A percentile compares a stretch with the other conserved stretches of the same genome.
Conservation (phyloP, 2,329 filamentous ascomycete species). For the Simplicillium aogashimaense region DNA sequence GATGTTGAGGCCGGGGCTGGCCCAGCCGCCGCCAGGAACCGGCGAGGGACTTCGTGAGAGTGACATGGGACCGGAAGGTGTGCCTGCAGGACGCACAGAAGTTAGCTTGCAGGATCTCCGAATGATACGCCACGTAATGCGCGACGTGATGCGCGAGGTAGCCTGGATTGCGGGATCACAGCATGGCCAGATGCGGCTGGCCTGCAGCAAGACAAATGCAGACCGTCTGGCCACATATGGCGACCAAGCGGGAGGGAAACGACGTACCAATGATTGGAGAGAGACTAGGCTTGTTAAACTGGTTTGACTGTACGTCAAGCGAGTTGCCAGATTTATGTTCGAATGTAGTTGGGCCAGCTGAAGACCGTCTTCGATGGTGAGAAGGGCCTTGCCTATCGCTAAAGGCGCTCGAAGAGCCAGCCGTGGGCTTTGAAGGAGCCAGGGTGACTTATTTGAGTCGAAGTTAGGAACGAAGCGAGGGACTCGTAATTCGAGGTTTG, state of each 20-base stretch:
- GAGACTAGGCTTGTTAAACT: slow-evolving; percentile 23
- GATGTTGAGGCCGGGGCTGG: slow-evolving; percentile 68
- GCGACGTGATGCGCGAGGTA: neutral
- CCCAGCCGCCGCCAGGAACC: slow-evolving; percentile 76
- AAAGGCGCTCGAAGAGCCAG: slow-evolving; percentile 45
- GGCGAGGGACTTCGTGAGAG: slow-evolving; percentile 83
- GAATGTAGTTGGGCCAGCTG: slow-evolving; percentile 23
- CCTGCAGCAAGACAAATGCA: neutral
- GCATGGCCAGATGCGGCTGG: neutral
- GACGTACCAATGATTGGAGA: slow-evolving; percentile 48
- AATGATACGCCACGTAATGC: neutral
- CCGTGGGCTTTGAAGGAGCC: slow-evolving; percentile 37
- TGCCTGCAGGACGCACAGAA: slow-evolving; percentile 29
- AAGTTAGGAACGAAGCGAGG: slow-evolving; percentile 9
- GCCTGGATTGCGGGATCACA: neutral
- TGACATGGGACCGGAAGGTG: slow-evolving; percentile 58
- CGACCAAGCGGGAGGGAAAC: neutral
- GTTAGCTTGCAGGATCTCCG: slow-evolving; percentile 12
- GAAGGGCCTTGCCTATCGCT: slow-evolving; percentile 36
- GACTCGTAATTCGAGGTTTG: slow-evolving; percentile 2
- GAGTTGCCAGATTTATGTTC: slow-evolving; percentile 18
- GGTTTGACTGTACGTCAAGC: slow-evolving; percentile 19
- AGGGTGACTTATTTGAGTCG: slow-evolving; percentile 27
- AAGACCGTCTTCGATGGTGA: slow-evolving; percentile 41
- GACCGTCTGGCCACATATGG: no score